Percentiles rank a stretch among this genome's conserved stretches.
Conservation (phyloP, 2,329 filamentous ascomycete genomes). For the Botrytis fabae region DNA sequence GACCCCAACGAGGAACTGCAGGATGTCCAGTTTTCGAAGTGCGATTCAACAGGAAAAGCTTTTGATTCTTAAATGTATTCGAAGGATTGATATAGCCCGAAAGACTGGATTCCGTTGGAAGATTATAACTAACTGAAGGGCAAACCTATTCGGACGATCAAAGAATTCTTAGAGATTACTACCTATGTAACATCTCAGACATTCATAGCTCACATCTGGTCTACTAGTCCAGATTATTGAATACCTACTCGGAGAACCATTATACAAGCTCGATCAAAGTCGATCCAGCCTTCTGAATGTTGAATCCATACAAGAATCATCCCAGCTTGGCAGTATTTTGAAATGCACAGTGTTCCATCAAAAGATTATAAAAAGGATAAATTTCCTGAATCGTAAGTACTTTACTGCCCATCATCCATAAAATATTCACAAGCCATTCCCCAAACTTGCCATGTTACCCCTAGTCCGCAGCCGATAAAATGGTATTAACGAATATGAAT, state of each 20-base stretch:
- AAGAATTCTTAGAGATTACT: neutral
- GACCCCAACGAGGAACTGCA: neutral
- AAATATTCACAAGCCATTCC: conserved; percentile 20
- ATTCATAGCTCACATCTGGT: neutral
- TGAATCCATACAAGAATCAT: neutral
- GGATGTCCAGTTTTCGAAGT: neutral
- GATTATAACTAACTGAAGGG: too few species aligned
- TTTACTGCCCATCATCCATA: conserved; percentile 15
- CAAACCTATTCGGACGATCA: too few species aligned
- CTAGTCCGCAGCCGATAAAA: conserved; percentile 24
- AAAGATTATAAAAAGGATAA: conserved; percentile 13
- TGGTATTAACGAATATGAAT: conserved; percentile 35
- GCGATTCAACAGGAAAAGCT: neutral
- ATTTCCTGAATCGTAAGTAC: conserved; percentile 6
- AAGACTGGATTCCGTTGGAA: neutral
- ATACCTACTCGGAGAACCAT: neutral
- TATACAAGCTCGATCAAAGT: neutral
- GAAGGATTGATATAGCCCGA: neutral
- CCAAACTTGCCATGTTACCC: conserved; percentile 19
- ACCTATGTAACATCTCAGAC: neutral
- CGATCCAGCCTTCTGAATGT: neutral
- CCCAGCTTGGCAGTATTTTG: neutral
- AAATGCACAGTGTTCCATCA: neutral
- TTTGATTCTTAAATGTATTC: neutral
- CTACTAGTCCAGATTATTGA: neutral